Evolutionary conservation across 2,329 filamentous ascomycete species (phyloP).

Genomic region (Stylonectria norvegica): DNA sequence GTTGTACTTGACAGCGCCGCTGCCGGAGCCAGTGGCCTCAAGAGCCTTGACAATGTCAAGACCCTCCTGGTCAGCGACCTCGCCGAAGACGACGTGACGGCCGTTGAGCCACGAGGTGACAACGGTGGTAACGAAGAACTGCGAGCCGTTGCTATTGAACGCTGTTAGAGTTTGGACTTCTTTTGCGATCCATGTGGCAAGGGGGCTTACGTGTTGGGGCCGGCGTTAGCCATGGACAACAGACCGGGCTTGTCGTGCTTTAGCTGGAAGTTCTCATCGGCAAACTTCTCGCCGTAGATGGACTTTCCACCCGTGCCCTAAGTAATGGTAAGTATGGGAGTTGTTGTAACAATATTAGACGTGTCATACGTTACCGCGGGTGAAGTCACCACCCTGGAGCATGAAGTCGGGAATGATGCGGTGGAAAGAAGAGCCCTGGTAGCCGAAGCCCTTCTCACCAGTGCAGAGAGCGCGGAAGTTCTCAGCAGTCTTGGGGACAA

Average conservation of each 20-base stretch:
- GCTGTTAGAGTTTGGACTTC: too few relatives aligned
- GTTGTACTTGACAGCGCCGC: conserved; percentile 53
- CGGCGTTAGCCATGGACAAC: conserved; percentile 93
- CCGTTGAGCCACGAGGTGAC: conserved; percentile 80
- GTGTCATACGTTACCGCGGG: conserved; percentile 75
- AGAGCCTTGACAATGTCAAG: conserved; percentile 57
- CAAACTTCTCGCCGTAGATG: conserved; percentile 93
- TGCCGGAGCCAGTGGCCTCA: conserved; percentile 56
- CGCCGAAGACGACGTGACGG: conserved; percentile 82
- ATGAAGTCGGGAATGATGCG: conserved; percentile 91
- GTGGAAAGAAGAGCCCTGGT: conserved; percentile 82
- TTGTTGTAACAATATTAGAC: too few relatives aligned
- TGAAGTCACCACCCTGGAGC: conserved; percentile 96
- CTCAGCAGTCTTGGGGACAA: conserved; percentile 80
- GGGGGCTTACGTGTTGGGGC: conserved; percentile 75
- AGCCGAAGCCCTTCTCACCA: conserved; percentile 76
- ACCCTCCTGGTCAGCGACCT: conserved; percentile 55
- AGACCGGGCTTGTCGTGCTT: conserved; percentile 74
- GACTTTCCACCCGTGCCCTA: conserved; percentile 89
- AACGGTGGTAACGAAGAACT: conserved; percentile 97
- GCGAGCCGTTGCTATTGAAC: conserved; percentile 81
- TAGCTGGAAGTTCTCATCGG: conserved; percentile 83
- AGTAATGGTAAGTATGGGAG: conserved; percentile 14
- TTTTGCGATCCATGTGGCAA: too few relatives aligned
- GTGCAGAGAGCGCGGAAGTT: conserved; percentile 88